Base-by-base conservation (phyloP, 2,329 filamentous ascomycete species). In the Aspergillus sp. region DNA sequence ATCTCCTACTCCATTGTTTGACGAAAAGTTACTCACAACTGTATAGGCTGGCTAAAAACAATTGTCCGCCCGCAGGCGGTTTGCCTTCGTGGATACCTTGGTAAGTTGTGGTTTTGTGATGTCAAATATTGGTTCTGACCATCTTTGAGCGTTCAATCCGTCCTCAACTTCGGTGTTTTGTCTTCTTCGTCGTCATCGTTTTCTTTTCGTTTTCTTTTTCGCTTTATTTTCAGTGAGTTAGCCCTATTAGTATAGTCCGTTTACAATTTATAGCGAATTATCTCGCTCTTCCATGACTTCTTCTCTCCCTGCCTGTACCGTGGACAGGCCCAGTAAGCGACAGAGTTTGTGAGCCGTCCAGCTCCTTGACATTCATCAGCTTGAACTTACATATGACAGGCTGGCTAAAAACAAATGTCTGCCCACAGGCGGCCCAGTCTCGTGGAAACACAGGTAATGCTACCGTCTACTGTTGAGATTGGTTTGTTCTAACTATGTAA, bases 291-390 rank as follows among this genome's bases (percentile, higher is more conserved):
- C 19, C 19, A 19, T 19, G 19, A 19, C 43, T 40, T 26, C 33
- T 8, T 28, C 29, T 29, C 29, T 12, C 27, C 9, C 5, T 30
- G 29, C 9, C 39, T 41, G 39, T 27, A 10, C 28, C 10, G 10
- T 30, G 40, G 28, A 26, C 10, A 42, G 29, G 28, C 4, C 40
- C 40, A 42, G 40, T 32, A 29, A 30, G 12, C 26, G 35, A 43
- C 41, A 12, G 33, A 40, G 27, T 28, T 44, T 27, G 36, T 27
- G 26, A 30, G 40, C 44, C 42, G 46, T 46, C 41, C 19, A 19
- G 19, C 19, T 29, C 26, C 27, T 29, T 8, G 4, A 4, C 28
- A 9, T 38, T 12, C 12, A 38, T 38, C 7, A 5, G 19, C 2
- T 26, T 6, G 10, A 10, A 3, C 35, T 38, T 9, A 38, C 35